These are phyloP conservation scores for Mucor velutinosus DNA, from an alignment of 371 early-diverging fungal species.

Conservation along the genomic window DNA sequence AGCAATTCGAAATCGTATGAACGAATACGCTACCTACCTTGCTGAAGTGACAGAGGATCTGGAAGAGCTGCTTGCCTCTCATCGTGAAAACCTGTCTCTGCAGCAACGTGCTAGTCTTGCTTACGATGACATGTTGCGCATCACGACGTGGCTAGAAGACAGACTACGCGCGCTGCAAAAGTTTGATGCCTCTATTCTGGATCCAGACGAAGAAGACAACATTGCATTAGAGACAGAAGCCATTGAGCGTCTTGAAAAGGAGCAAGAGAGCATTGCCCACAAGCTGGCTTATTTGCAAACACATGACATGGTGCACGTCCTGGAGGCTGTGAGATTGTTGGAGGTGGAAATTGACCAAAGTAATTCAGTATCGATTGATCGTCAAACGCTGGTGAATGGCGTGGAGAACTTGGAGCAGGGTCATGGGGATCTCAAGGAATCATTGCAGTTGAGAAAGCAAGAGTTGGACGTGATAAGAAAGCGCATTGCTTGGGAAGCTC, in stretches of 20 bases:
- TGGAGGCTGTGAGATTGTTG: slow-evolving; percentile 27
- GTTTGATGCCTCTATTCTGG: slow-evolving; percentile 22
- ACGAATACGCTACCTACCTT: slow-evolving; percentile 21
- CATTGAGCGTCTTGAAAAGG: slow-evolving; percentile 34
- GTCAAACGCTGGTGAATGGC: slow-evolving; percentile 31
- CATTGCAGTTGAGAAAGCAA: slow-evolving; percentile 18
- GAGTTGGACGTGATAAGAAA: slow-evolving; percentile 26
- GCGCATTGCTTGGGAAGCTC: slow-evolving; percentile 25
- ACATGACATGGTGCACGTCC: slow-evolving; percentile 27
- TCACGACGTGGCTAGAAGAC: slow-evolving; percentile 48
- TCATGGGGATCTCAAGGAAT: slow-evolving; percentile 17
- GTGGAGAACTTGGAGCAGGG: slow-evolving; percentile 34
- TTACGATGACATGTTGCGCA: slow-evolving; percentile 42
- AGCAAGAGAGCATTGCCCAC: slow-evolving; percentile 26
- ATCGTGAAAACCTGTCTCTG: slow-evolving; percentile 41
- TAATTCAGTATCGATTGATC: slow-evolving; percentile 42
- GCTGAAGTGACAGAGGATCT: slow-evolving; percentile 37
- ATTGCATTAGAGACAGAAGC: slow-evolving; percentile 27
- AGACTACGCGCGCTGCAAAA: slow-evolving; percentile 24
- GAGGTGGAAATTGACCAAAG: slow-evolving; percentile 45
- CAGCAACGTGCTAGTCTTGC: slow-evolving; percentile 41
- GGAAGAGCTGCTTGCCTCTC: slow-evolving; percentile 34
- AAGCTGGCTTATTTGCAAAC: slow-evolving; percentile 35
- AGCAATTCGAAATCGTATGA: slow-evolving; percentile 23
- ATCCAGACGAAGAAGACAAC: slow-evolving; percentile 22